Conservation (phyloP, 352 stramenopile genomes). For the Phytopythium mirpurense region DNA sequence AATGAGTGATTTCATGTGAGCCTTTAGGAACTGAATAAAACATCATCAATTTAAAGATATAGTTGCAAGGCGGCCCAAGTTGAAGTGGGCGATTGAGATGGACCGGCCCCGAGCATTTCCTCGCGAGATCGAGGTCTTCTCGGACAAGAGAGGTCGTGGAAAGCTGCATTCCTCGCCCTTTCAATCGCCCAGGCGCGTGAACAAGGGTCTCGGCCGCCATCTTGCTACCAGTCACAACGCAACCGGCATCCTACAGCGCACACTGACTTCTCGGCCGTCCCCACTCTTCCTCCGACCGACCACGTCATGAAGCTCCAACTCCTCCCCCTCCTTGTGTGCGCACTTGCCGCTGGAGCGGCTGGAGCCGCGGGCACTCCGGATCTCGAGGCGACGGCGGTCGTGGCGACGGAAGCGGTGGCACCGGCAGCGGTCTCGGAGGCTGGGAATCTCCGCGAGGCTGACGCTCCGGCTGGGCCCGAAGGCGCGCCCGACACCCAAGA, state of each 20-base stretch:
- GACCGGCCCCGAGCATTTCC: neutral
- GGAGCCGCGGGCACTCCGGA: neutral
- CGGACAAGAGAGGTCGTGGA: too few species aligned
- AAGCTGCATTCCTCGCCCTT: too few species aligned
- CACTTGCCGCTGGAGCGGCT: neutral
- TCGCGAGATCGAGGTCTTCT: neutral
- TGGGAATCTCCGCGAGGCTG: too few species aligned
- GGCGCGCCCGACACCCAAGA: neutral
- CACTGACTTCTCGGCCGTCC: neutral
- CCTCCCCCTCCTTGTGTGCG: neutral
- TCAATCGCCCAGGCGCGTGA: too few species aligned
- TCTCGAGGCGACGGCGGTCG: neutral
- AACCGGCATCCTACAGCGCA: neutral
- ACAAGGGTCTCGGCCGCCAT: too few species aligned
- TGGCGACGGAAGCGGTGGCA: neutral
- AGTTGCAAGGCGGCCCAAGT: neutral
- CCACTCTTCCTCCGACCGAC: neutral
- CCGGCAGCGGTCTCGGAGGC: neutral
- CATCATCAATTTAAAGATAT: too few species aligned
- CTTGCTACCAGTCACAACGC: too few species aligned
- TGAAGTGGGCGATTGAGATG: neutral
- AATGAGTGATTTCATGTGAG: too few species aligned
- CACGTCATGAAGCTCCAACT: neutral
- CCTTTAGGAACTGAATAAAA: too few species aligned
- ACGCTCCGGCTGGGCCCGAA: neutral